A percentile compares a stretch with the other conserved stretches of the same genome.
Conservation (phyloP, 129 eudicot genomes). For the Arctium lappa region DNA sequence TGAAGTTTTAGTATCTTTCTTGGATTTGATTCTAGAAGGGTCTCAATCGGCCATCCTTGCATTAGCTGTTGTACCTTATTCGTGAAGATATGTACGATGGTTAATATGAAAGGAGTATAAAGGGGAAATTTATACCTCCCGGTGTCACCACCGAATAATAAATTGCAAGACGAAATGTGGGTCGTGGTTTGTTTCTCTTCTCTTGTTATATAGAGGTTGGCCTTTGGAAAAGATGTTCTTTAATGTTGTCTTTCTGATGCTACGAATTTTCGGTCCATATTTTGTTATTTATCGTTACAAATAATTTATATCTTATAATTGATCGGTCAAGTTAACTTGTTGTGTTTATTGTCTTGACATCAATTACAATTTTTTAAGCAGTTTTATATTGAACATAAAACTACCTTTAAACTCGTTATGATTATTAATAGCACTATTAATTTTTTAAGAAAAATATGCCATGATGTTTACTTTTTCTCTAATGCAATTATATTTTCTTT, state of each 20-base stretch:
- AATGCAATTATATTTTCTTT: too few relatives aligned
- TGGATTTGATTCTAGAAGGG: not conserved
- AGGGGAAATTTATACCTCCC: conserved; percentile 21
- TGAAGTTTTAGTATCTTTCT: conserved; percentile 5
- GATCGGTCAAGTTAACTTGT: not conserved
- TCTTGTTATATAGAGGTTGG: conserved; percentile 10
- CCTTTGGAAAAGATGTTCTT: not conserved
- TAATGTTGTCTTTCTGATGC: not conserved
- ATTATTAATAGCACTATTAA: not conserved
- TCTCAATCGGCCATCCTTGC: conserved; percentile 7
- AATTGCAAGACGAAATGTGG: not conserved
- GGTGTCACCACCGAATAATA: conserved; percentile 10
- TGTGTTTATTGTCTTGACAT: not conserved
- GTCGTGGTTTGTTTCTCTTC: conserved; percentile 33
- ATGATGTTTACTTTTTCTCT: not conserved
- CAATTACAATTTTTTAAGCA: not conserved
- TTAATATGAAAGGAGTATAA: not conserved
- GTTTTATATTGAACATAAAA: not conserved
- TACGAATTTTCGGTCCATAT: not conserved
- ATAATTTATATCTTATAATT: not conserved
- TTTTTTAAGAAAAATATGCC: not conserved
- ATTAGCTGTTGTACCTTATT: conserved; percentile 3
- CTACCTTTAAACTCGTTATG: not conserved
- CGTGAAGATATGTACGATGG: not conserved
- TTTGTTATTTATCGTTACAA: not conserved